A percentile compares a stretch with the other conserved stretches of the same genome.
Evolutionary conservation across 1,284 basidiomycete species (phyloP).

Genomic region (Cutaneotrichosporon dermatis): DNA sequence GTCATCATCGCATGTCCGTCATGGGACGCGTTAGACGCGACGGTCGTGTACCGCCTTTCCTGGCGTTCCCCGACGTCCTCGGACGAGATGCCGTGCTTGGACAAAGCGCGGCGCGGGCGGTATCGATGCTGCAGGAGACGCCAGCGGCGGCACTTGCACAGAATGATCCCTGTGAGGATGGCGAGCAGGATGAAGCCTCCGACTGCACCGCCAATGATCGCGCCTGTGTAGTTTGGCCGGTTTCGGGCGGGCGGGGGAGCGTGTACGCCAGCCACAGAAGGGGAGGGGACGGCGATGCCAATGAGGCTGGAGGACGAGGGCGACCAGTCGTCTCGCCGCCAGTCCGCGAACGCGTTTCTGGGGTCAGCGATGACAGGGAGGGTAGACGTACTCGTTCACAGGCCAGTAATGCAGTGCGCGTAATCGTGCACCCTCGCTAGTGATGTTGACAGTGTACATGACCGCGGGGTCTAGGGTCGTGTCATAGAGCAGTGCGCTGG

Average conservation of each 20-base stretch:
- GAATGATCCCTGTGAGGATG: background rate
- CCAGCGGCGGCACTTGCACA: background rate
- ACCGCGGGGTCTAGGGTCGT: background rate
- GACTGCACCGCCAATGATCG: background rate
- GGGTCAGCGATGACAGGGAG: background rate
- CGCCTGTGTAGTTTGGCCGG: background rate
- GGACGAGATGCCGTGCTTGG: background rate
- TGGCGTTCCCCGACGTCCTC: background rate
- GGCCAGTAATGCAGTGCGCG: background rate
- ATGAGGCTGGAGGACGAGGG: background rate
- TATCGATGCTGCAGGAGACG: background rate
- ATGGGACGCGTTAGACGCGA: background rate
- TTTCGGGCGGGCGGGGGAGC: too few species aligned
- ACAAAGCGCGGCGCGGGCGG: background rate
- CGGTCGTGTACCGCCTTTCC: background rate
- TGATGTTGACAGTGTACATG: background rate
- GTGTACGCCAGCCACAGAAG: too few species aligned
- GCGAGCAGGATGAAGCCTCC: background rate
- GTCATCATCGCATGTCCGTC: background rate
- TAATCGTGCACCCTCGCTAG: background rate
- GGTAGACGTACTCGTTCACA: background rate
- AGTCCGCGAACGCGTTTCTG: background rate
- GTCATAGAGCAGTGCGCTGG: background rate
- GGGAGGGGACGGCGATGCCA: background rate
- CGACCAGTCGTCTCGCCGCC: background rate